Base-by-base conservation (phyloP, 2,329 filamentous ascomycete genomes). In the Onygenales sp. region DNA sequence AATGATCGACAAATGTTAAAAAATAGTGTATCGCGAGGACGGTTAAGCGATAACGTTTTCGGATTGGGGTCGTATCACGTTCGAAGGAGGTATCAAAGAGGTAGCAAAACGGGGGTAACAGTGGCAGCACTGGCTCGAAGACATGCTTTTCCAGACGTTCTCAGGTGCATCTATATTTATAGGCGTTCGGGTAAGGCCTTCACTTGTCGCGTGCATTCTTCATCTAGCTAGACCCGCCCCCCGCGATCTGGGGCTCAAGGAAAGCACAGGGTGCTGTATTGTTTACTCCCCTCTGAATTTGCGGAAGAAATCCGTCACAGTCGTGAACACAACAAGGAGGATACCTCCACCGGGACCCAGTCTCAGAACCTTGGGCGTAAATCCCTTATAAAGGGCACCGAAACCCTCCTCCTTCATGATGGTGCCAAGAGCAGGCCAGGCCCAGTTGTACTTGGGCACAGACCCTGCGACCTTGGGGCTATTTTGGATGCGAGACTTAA, bases 401-500 rank as follows among this genome's bases (percentile, higher is more conserved):
- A 95, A 92, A 4, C 93, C 93, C 73, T 98, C 93, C 75, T 98
- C 93, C 74, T 83, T 88, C 73, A 89, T 84, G 56, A 98, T 88
- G 6, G 88, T 93, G 53, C 81, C 85, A 49, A 96, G 77, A 21
- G 89, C 84, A 46, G 89, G 88, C 82, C 85, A 95, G 34, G 93
- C 93, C 93, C 93, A 98, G 81, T 97, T 96, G 78, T 98, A 98
- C 80, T 98, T 98, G 67, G 88, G 88, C 21, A 83, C 74, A 52
- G 81, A 77, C 4, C 93, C 93, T n/a, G 86, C 70, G 40, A 95
- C 76, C 77, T 87, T 92, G 60, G 87, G 79, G 53, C 83, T 89
- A 75, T 98, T 98, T 74, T 98, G 93, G 62, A 98, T 98, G 58
- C 93, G 86, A 60, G 88, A 94, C 82, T 98, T 98, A 75, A 97